These are phyloP conservation scores for Sphaerostilbella broomeana DNA, from an alignment of 2,329 filamentous ascomycete genomes.

Conservation along the genomic window DNA sequence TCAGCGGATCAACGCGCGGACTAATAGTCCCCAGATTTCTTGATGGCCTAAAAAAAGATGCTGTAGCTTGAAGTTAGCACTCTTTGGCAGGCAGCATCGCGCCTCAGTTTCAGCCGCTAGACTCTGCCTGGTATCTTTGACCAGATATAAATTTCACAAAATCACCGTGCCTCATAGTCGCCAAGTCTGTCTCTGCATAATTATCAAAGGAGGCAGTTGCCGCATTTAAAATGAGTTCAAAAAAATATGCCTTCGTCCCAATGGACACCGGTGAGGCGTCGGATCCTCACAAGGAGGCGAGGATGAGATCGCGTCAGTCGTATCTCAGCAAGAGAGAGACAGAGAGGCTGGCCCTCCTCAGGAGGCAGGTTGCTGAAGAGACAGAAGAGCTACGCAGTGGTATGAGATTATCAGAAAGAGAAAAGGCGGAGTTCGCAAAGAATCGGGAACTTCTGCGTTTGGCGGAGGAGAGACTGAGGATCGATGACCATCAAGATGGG, in stretches of 20 bases:
- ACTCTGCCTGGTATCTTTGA: not conserved
- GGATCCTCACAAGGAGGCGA: conserved; percentile 31
- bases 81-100: conserved; percentile 7
- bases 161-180: too few relatives aligned
- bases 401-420: conserved; percentile 64
- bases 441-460: conserved; percentile 77
- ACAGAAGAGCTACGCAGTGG: conserved; percentile 73
- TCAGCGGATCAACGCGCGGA: conserved; percentile 10
- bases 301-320: conserved; percentile 79
- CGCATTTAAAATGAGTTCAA: conserved; percentile 39
- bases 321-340: conserved; percentile 90
- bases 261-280: conserved; percentile 55
- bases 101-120: conserved; percentile 10
- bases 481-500: conserved; percentile 88
- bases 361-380: conserved; percentile 87
- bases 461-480: conserved; percentile 75
- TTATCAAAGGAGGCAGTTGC: not conserved
- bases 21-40: not conserved
- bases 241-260: conserved; percentile 60
- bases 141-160: not conserved
- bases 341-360: conserved; percentile 76
- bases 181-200: too few relatives aligned
- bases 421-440: conserved; percentile 81
- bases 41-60: not conserved
- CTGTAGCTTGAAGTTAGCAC: conserved; percentile 4